Conservation (phyloP, 225 moss, liverwort and hornwort genomes). For the Antitrichia curtipendula region DNA sequence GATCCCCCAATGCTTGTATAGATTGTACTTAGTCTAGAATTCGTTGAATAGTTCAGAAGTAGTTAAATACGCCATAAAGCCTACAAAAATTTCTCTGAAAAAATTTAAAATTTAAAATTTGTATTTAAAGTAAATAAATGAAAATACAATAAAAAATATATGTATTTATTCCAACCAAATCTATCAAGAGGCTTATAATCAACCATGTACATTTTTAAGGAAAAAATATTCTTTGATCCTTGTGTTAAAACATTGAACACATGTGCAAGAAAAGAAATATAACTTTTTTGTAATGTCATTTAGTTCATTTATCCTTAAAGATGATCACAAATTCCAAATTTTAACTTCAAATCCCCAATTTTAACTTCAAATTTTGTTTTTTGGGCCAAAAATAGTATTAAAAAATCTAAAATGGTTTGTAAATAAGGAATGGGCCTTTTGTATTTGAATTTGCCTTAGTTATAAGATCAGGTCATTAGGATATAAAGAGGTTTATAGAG, state of each 20-base stretch:
- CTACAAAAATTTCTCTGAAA: not conserved
- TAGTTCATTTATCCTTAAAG: not conserved
- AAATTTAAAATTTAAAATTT: not conserved
- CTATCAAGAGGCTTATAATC: not conserved
- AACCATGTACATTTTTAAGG: not conserved
- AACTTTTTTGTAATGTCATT: not conserved
- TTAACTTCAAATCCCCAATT: no score
- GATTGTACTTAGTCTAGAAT: no score
- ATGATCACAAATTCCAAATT: not conserved
- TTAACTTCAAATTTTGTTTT: not conserved
- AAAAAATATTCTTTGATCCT: not conserved
- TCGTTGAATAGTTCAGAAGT: no score
- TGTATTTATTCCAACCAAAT: not conserved
- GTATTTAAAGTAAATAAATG: not conserved
- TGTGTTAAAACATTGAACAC: not conserved
- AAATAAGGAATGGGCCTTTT: not conserved
- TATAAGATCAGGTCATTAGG: not conserved
- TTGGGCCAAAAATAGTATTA: not conserved
- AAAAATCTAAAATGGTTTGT: not conserved
- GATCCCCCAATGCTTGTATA: no score
- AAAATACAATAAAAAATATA: no score
- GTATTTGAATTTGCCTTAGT: not conserved
- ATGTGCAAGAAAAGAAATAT: not conserved
- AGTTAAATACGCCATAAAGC: no score
- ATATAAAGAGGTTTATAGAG: accelerated